A percentile compares a stretch with the other conserved stretches of the same genome.
Conservation (phyloP, 106 monocot genomes). For the Dioscorea dumetorum region DNA sequence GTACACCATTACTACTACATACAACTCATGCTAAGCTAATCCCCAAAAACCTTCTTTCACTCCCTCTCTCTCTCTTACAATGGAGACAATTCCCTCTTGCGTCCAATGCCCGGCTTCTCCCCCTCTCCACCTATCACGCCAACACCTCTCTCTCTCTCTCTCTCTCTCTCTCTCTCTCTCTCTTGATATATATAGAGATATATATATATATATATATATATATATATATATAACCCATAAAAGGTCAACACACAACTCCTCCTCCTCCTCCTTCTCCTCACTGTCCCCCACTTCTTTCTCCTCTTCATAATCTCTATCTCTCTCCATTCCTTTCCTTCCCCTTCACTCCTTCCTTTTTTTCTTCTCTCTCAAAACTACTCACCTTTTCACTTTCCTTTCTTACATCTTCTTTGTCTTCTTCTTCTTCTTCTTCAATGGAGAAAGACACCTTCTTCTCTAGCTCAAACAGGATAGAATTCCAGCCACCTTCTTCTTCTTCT, state of each 20-base stretch:
- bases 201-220: too few relatives aligned
- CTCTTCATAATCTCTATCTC: background rate
- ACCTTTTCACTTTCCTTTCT: background rate
- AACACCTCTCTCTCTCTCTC: conserved; percentile 1
- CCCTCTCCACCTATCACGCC: conserved; percentile 13
- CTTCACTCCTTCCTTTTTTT: too few relatives aligned
- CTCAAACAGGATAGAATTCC: conserved; percentile 1
- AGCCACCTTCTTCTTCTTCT: background rate
- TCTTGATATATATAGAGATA: too few relatives aligned
- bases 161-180: too few relatives aligned
- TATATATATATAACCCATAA: background rate
- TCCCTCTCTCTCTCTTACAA: too few relatives aligned
- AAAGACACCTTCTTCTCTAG: conserved; percentile 16
- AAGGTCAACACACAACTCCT: conserved; percentile 2
- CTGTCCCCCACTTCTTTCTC: background rate
- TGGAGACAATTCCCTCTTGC: too few relatives aligned
- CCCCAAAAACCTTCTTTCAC: too few relatives aligned
- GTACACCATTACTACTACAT: too few relatives aligned
- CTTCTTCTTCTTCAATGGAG: conserved; percentile 21
- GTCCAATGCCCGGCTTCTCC: background rate
- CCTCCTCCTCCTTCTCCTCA: background rate
- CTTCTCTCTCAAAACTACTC: too few relatives aligned
- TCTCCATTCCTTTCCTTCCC: background rate
- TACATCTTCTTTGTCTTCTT: background rate
- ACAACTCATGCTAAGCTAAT: too few relatives aligned